Evolutionary conservation across 139 green algal species (phyloP).

Genomic region (Chlamydomonas asymmetrica): DNA sequence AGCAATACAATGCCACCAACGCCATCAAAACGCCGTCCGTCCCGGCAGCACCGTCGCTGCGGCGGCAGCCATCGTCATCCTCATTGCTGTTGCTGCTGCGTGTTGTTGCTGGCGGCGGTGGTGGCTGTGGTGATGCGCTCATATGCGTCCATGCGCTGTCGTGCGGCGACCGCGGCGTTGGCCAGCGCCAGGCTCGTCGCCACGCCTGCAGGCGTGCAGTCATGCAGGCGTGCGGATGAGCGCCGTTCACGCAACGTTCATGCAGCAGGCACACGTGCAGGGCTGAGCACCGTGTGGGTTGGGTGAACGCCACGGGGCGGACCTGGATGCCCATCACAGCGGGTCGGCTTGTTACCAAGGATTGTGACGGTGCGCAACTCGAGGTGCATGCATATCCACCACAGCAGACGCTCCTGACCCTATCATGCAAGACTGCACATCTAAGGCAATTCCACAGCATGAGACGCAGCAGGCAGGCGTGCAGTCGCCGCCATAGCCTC

Average conservation of each 20-base stretch:
- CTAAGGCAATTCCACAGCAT: background rate
- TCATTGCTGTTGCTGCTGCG: too few species aligned
- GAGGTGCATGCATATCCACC: too few species aligned
- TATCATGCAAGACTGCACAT: background rate
- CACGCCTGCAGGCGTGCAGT: constrained; percentile 1
- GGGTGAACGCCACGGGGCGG: too few species aligned
- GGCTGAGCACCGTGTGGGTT: too few species aligned
- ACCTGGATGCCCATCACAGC: too few species aligned
- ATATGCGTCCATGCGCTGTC: background rate
- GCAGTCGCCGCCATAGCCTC: background rate
- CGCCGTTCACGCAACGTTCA: too few species aligned
- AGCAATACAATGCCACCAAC: background rate
- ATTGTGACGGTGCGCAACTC: too few species aligned
- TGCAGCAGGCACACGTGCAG: too few species aligned
- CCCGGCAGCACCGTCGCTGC: background rate
- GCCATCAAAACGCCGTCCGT: too few species aligned
- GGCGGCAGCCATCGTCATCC: background rate
- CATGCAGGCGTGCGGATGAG: too few species aligned
- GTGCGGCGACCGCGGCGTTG: background rate
- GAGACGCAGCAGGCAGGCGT: background rate
- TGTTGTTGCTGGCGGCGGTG: background rate
- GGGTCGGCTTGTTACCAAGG: too few species aligned
- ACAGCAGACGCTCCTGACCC: background rate
- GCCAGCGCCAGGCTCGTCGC: constrained; percentile 13
- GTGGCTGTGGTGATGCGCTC: background rate